Evolutionary conservation across 2,329 filamentous ascomycete species (phyloP), one percentile per base, ranked within the genome.

Genomic region (Colletotrichum gigasporum): DNA sequence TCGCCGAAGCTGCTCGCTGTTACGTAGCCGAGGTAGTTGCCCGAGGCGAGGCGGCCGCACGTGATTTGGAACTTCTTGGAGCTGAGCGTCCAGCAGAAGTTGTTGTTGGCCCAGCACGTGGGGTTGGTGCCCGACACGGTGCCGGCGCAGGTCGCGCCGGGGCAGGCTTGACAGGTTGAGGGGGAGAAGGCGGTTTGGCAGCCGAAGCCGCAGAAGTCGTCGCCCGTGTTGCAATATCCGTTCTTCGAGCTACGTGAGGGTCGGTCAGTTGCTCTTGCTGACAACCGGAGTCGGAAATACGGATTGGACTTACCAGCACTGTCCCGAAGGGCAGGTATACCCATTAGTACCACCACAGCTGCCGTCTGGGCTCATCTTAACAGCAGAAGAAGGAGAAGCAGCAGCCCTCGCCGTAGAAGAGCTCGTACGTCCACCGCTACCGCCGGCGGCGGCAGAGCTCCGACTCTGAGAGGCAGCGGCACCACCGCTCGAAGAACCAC

Each of bases 271-370:
- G n/a, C 30, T 12, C 14, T 0, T 37, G 12, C 12, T 5, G 2
- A 8, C 12, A 2, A 32, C 3, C 9, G 3, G n/a, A 35, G n/a
- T 3, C 8, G 32, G 35, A 56, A 64, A 18, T 56, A 71, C 66
- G 2, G 2, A 34, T 9, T 6, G 5, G 12, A 51, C 59, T 58
- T 14, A 63, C 59, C 69, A 70, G 45, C 69, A 70, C 14, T 26
- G n/a, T 0, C 63, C 59, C 2, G 39, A n/a, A 4, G 63, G 26
- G 65, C 81, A 82, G 12, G 77, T 81, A 64, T 76, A 76, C 10
- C 75, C 76, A 12, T 72, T 74, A n/a, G 73, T 67, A 45, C 76
- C 78, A 18, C 78, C 80, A 53, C 80, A 82, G 16, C 71, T 73
- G n/a, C 77, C 78, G 42, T 82, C 76, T 10, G 74, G 68, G 0